Conservation (phyloP, 345 rosid species). For the Salix suchowensis region DNA sequence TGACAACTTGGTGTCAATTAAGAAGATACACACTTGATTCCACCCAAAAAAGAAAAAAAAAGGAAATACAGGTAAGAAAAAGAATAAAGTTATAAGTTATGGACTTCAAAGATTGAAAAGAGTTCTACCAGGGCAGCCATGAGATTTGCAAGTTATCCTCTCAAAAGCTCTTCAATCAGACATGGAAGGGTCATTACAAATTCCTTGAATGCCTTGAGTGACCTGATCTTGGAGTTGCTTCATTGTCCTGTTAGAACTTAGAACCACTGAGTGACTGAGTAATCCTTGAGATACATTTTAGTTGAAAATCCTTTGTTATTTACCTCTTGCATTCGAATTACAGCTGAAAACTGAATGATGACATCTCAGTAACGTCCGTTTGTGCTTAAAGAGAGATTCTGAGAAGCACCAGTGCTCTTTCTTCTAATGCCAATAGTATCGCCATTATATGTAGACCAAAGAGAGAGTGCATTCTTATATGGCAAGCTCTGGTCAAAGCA, state of each 20-base stretch:
- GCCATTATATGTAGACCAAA: constrained; percentile 50
- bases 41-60: neutral
- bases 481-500: constrained; percentile 34
- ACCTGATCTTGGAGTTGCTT: neutral
- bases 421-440: constrained; percentile 24
- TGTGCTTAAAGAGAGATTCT: neutral
- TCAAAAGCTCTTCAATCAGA: neutral
- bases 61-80: neutral
- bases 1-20: neutral
- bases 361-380: neutral
- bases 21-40: neutral
- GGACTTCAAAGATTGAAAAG: neutral
- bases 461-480: constrained; percentile 24
- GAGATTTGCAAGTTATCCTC: neutral
- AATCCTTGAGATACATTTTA: neutral
- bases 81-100: neutral
- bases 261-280: neutral
- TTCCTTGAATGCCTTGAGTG: neutral
- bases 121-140: neutral
- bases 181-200: neutral
- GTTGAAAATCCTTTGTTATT: neutral
- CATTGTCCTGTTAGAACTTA: neutral
- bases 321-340: neutral
- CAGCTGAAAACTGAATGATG: neutral
- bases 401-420: constrained; percentile 19